Base-by-base conservation (phyloP, 305 asterid species). In the Caryopteris hybrid region DNA sequence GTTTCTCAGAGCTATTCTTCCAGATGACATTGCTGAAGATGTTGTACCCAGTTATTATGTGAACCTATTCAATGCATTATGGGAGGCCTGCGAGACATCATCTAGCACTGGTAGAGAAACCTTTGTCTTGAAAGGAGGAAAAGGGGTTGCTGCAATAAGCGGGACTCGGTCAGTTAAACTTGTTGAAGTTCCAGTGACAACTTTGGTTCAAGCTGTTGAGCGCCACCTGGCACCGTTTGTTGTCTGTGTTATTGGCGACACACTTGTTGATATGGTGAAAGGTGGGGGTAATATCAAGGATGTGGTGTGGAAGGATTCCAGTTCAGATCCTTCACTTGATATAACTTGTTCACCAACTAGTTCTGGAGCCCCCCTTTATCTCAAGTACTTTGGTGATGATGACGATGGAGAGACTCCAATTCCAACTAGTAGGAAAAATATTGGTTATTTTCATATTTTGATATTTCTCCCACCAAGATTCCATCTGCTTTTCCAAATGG, bases 381-480 rank as follows among this genome's bases (percentile, higher is more conserved):
- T 92, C 77, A 84, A 83, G 76, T 88, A 90, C 73, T 68, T 52
- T 36, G 88, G 85, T 21, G 87, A 82, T 42, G 98, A 84, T 47
- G 81, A 84, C 23, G 86, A 86, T 8, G 74, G 76, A 47, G 83
- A 43, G 54, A 65, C 34, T 33, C 72, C 58, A 69, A 45, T 61
- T 57, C 81, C 76, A 56, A 61, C 64, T 48, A 75, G 78, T 69
- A 75, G 79, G 74, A 85, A 81, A 58, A 67, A 80, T 48, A 66
- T 85, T 23, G 96, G 98, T 18, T 73, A 66, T 68, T 75, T 90
- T 59, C 89, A 83, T 59, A 73, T 88, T 73, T 74, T 90, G 81
- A 88, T 92, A 68, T 92, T 90, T 82, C 96, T 92, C 43, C 98
- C 97, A 10, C 98, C 98, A 46, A 88, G 95, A 73, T 90, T 85